Conservation (phyloP, 331 rosid genomes). For the Phaseolus coccineus region DNA sequence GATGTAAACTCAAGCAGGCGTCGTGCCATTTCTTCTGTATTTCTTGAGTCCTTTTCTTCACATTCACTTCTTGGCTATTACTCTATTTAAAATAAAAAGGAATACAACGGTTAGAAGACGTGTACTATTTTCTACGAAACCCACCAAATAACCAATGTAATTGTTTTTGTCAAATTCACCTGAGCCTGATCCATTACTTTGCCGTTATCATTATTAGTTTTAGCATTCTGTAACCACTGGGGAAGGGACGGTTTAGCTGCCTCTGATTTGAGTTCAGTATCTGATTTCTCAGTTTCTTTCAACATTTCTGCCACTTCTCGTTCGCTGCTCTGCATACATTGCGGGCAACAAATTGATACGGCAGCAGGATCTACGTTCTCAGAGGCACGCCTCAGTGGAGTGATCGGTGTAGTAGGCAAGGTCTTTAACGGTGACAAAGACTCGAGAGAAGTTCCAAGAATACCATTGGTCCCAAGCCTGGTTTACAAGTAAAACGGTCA, state of each 20-base stretch:
- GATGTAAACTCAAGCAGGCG: slow-evolving; percentile 71
- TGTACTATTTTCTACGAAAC: background rate
- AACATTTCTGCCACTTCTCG: slow-evolving; percentile 63
- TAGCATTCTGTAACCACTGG: slow-evolving; percentile 88
- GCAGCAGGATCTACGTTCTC: slow-evolving; percentile 67
- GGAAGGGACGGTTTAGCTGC: slow-evolving; percentile 66
- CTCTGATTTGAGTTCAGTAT: slow-evolving; percentile 58
- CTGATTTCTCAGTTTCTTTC: slow-evolving; percentile 67
- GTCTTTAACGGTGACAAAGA: slow-evolving; percentile 73
- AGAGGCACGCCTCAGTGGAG: slow-evolving; percentile 56
- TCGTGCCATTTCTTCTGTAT: slow-evolving; percentile 86
- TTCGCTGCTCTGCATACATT: slow-evolving; percentile 61
- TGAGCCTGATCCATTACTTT: slow-evolving; percentile 58
- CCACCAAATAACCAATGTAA: background rate
- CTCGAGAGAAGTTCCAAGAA: slow-evolving; percentile 77
- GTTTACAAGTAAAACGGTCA: slow-evolving; percentile 37
- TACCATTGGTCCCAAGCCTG: slow-evolving; percentile 83
- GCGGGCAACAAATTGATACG: slow-evolving; percentile 68
- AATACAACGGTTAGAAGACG: slow-evolving; percentile 33
- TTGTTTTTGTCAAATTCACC: slow-evolving; percentile 54
- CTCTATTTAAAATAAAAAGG: slow-evolving; percentile 49
- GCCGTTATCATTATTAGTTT: slow-evolving; percentile 53
- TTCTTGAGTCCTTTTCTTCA: slow-evolving; percentile 66
- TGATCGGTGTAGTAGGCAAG: slow-evolving; percentile 53
- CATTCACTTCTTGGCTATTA: slow-evolving; percentile 53